Evolutionary conservation across 441 rosid species (phyloP), one percentile per base, ranked within the genome.

Genomic region (Erodium moschatum): DNA sequence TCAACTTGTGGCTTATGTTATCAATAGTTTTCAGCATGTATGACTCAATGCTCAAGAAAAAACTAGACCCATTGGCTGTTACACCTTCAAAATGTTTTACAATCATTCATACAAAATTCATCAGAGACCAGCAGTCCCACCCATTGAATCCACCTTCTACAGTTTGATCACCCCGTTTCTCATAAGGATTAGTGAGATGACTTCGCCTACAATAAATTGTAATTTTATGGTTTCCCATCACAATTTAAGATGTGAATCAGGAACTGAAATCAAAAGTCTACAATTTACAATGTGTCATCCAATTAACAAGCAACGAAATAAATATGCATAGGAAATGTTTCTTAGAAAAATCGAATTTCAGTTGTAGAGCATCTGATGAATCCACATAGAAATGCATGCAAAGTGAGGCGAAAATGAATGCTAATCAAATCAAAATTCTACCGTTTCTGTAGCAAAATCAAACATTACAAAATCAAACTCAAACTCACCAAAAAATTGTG

Each of bases 401-500:
- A 4, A 10, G n/a, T 11, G 1, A 44, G 9, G 7, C 65, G 3
- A 62, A 13, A 54, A 54, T 54, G 62, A 18, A 62, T 24, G 35
- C 35, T 1, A 62, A 29, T 11, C 66, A 62, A 62, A 21, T 62
- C 66, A 62, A n/a, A 62, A 56, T 18, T 16, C 31, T 19, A 62
- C n/a, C 6, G 11, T 10, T 24, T 0, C 4, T 33, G 38, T 5
- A 24, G 2, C 66, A 27, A 11, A 24, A 10, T 10, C 11, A 7
- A 62, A 10, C 1, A 62, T 44, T 6, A 44, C n/a, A 62, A 62
- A 62, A 62, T 29, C 9, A 24, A 27, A 62, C 6, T 4, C 2
- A 27, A 60, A 44, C 77, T 61, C 66, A 75, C 78, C 72, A 75
- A 15, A 27, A 75, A 75, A 56, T 71, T 75, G 69, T 75, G 78